Percentiles rank a stretch among this genome's conserved stretches.
Evolutionary conservation across 2,329 filamentous ascomycete genomes (phyloP).

Genomic region (Diaporthe capsici): DNA sequence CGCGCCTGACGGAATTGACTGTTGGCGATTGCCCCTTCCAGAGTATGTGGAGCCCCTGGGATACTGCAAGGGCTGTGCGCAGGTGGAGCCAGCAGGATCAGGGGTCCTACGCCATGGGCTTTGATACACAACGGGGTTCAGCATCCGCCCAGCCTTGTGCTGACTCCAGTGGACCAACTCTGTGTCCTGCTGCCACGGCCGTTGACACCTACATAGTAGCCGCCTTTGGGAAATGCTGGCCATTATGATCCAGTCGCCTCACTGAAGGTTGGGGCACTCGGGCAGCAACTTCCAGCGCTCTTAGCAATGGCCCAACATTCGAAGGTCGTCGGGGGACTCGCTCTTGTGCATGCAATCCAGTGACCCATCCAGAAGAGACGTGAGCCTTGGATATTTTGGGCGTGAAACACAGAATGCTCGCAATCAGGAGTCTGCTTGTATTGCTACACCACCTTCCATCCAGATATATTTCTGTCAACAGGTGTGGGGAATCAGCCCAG

Average conservation of each 20-base stretch:
- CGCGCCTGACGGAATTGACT: not conserved
- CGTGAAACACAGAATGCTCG: no score
- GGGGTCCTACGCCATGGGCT: constrained; percentile 16
- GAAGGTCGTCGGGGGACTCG: not conserved
- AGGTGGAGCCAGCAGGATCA: constrained; percentile 18
- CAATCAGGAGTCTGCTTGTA: not conserved
- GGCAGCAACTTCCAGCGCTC: not conserved
- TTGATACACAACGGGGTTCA: not conserved
- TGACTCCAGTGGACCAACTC: not conserved
- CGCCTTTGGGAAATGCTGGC: not conserved
- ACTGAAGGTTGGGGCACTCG: no score
- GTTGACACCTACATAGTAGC: not conserved
- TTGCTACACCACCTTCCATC: not conserved
- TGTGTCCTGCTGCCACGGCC: not conserved
- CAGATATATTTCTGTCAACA: not conserved
- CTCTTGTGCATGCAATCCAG: not conserved
- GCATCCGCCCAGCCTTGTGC: constrained; percentile 14
- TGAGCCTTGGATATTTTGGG: not conserved
- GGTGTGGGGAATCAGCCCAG: not conserved
- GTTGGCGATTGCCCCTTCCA: not conserved
- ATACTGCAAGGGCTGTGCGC: constrained; percentile 24
- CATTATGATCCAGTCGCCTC: not conserved
- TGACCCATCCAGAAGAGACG: not conserved
- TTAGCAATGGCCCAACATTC: not conserved
- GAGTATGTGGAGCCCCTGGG: not conserved